Conservation (phyloP, 2,329 filamentous ascomycete genomes). For the Verticillium tricorpus region DNA sequence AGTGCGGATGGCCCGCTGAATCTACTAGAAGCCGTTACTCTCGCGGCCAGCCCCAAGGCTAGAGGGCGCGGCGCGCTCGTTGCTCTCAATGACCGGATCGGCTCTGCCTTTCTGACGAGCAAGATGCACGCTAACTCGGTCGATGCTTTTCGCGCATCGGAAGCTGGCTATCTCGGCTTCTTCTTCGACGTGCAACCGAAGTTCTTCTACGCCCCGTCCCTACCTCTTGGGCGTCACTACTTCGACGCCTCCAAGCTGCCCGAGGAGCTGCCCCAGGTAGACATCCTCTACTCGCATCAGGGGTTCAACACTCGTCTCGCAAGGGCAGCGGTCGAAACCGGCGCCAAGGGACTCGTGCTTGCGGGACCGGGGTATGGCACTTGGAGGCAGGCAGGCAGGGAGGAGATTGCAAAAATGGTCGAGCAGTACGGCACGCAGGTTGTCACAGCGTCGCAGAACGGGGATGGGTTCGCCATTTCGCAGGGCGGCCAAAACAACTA, state of each 20-base stretch:
- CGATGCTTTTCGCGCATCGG: conserved; percentile 56
- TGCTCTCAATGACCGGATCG: conserved; percentile 48
- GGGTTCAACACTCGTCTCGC: conserved; percentile 44
- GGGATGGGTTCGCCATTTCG: conserved; percentile 45
- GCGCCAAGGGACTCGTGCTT: conserved; percentile 50
- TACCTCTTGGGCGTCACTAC: conserved; percentile 40
- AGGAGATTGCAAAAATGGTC: conserved; percentile 37
- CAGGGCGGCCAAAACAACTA: conserved; percentile 33
- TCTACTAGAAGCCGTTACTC: conserved; percentile 53
- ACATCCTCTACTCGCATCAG: conserved; percentile 52
- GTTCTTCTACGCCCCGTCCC: conserved; percentile 53
- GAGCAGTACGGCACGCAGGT: conserved; percentile 42
- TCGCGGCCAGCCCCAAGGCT: conserved; percentile 43
- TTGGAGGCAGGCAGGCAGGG: conserved; percentile 32
- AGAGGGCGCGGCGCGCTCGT: conserved; percentile 52
- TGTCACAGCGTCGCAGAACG: conserved; percentile 45
- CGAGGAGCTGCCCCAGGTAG: conserved; percentile 44
- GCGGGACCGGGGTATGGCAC: conserved; percentile 52
- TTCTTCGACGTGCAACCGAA: conserved; percentile 54
- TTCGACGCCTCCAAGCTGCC: conserved; percentile 22
- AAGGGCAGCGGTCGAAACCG: conserved; percentile 39
- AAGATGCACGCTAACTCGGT: conserved; percentile 61
- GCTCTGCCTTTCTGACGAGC: conserved; percentile 50
- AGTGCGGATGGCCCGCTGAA: conserved; percentile 61
- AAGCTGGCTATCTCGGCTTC: conserved; percentile 53